phyloP scores from a whole-genome alignment of 352 stramenopile genomes.

The Phytopythium sindhum region DNA sequence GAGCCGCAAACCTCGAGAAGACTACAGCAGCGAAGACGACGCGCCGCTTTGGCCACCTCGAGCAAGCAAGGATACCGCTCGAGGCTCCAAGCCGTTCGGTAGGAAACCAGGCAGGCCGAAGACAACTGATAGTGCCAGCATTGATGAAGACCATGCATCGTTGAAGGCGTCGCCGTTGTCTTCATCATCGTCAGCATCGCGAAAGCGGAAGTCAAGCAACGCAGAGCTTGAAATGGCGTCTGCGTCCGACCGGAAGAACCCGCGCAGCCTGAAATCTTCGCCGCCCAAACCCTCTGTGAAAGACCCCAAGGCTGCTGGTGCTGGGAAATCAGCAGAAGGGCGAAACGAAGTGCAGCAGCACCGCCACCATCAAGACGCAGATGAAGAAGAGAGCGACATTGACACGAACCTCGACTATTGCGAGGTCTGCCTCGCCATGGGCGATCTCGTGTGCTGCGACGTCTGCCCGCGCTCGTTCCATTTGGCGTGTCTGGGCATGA shows the following conservation, averaged over 20 bases:
- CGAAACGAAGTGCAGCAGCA: not conserved
- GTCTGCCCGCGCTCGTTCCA: slow-evolving; percentile 92
- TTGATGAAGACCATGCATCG: not conserved
- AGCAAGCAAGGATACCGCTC: slow-evolving; percentile 4
- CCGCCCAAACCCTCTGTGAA: not conserved
- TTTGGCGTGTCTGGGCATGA: slow-evolving; percentile 74
- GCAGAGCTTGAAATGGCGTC: not conserved
- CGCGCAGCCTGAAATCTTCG: not conserved
- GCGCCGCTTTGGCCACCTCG: slow-evolving; percentile 2
- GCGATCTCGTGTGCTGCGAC: slow-evolving; percentile 90
- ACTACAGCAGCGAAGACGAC: slow-evolving; percentile 6
- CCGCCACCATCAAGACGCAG: slow-evolving; percentile 10
- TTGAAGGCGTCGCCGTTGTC: not conserved
- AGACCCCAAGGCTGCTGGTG: not conserved
- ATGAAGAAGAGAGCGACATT: slow-evolving; percentile 28
- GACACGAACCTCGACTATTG: slow-evolving; percentile 84
- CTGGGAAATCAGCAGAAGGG: not conserved
- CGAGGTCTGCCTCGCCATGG: slow-evolving; percentile 74
- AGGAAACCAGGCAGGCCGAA: slow-evolving; percentile 1
- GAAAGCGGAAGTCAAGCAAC: slow-evolving; percentile 6
- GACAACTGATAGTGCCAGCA: not conserved
- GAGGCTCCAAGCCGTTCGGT: not conserved
- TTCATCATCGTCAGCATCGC: not conserved
- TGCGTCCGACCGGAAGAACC: not conserved
- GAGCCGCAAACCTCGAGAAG: not conserved